Evolutionary conservation across 2,329 filamentous ascomycete genomes (phyloP), one percentile per base, ranked within the genome.

Genomic region (Colletotrichum navitas): DNA sequence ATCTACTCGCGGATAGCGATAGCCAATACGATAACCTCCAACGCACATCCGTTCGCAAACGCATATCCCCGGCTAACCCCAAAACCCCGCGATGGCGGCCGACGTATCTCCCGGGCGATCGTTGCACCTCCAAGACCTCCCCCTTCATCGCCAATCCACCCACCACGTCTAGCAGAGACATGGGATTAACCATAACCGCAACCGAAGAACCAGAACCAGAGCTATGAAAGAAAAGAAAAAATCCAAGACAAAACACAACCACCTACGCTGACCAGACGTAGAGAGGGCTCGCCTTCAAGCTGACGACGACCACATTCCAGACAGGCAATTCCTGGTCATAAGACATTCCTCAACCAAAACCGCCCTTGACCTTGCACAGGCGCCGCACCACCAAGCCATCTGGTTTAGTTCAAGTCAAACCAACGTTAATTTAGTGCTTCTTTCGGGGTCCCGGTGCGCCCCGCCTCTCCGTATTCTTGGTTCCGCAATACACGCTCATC

Each of bases 351-450:
- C 21, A 43, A 32, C 14, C 16, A 41, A 63, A 32, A 16, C n/a
- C 43, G 2, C 36, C 41, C 43, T 47, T 12, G 47, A 49, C 45
- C 63, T 43, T 58, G 47, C 14, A 58, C 52, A 39, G 24, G 52
- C 5, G 36, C 36, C 32, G 11, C 56, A 58, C 24, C 21, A 63
- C 62, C 62, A 69, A 66, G 62, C 67, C 29, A 55, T 59, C 45
- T 45, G 45, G 34, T 36, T 66, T 32, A 47, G 55, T n/a, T 36
- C 55, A 66, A 66, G 63, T 45, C 56, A 54, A 70, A 55, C 55
- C 67, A 70, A 70, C 67, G 63, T 70, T 66, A 55, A 66, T 61
- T 66, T 66, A 70, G 63, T 70, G 36, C 67, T 70, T 61, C 39
- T 61, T 47, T 65, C 49, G 2, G 36, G 11, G 18, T 47, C 21